phyloP scores from a whole-genome alignment of 148 eudicot genomes.

The Bassia scoparia region DNA sequence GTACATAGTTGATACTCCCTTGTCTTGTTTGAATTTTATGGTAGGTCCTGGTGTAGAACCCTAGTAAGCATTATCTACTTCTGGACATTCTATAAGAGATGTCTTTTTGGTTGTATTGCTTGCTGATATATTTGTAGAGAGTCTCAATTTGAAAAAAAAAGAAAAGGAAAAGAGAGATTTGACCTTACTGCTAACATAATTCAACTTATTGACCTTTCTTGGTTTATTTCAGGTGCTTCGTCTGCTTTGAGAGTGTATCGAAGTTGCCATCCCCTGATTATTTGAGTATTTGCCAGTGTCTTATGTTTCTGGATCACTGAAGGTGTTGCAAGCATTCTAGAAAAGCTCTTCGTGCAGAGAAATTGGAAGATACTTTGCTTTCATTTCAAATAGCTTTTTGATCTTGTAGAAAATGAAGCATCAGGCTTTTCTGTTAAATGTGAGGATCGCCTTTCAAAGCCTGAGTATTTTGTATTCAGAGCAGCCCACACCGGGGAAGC shows the following conservation, averaged over 20 bases:
- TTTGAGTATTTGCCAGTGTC: constrained; percentile 89
- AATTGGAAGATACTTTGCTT: constrained; percentile 73
- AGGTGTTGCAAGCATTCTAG: constrained; percentile 74
- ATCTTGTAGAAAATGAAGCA: constrained; percentile 98
- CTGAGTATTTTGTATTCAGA: constrained; percentile 40
- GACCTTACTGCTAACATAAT: not conserved
- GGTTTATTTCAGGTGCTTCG: constrained; percentile 60
- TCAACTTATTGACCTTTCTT: not conserved
- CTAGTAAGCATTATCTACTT: not conserved
- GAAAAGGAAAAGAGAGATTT: not conserved
- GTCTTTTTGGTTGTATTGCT: not conserved
- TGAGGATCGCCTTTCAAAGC: constrained; percentile 62
- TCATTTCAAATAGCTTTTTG: constrained; percentile 92
- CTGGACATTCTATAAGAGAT: not conserved
- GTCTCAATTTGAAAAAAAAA: not conserved
- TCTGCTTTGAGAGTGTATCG: constrained; percentile 68
- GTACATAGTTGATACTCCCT: too few relatives aligned
- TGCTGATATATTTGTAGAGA: not conserved
- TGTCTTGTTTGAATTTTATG: not conserved
- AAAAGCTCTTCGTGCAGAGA: constrained; percentile 70
- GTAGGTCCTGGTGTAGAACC: not conserved
- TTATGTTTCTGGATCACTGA: constrained; percentile 86
- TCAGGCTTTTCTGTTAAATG: constrained; percentile 85
- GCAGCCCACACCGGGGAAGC: constrained; percentile 44
- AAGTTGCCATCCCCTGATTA: constrained; percentile 85